Percentiles rank a stretch among this genome's conserved stretches.
Conservation (phyloP, 352 stramenopile species). For the Pythium vanterpoolii region DNA sequence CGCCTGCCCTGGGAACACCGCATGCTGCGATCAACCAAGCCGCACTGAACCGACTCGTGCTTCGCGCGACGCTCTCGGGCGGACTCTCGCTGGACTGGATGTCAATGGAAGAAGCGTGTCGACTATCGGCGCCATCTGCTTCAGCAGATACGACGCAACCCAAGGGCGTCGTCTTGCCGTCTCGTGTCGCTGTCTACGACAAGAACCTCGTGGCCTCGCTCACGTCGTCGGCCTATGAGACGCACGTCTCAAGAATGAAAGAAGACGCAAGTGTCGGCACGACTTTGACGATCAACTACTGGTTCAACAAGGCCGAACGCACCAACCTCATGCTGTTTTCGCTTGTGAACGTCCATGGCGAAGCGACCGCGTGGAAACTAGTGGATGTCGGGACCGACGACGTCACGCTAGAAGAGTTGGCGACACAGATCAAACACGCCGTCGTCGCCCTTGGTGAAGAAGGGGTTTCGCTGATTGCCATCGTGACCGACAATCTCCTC, state of each 20-base stretch:
- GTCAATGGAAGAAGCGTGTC: slow-evolving; percentile 42
- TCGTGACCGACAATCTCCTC: slow-evolving; percentile 50
- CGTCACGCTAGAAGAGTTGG: slow-evolving; percentile 34
- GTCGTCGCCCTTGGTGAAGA: slow-evolving; percentile 41
- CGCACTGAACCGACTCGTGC: slow-evolving; percentile 37
- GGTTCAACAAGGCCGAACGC: slow-evolving; percentile 45
- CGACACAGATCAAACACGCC: slow-evolving; percentile 45
- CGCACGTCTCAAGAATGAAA: slow-evolving; percentile 57
- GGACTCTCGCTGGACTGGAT: slow-evolving; percentile 57
- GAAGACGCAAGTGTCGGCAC: slow-evolving; percentile 42
- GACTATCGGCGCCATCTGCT: background rate
- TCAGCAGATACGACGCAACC: too few relatives aligned
- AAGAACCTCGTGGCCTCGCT: slow-evolving; percentile 8
- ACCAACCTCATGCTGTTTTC: slow-evolving; percentile 62
- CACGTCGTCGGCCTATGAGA: slow-evolving; percentile 27
- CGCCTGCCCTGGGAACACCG: background rate
- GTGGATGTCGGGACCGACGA: slow-evolving; percentile 52
- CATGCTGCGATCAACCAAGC: slow-evolving; percentile 13
- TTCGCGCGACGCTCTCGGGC: slow-evolving; percentile 41
- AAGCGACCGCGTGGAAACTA: slow-evolving; percentile 54
- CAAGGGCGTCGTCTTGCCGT: slow-evolving; percentile 25
- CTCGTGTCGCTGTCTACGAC: slow-evolving; percentile 4
- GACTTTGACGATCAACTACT: slow-evolving; percentile 65
- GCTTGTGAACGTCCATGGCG: slow-evolving; percentile 61
- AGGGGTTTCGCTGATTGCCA: slow-evolving; percentile 64